Evolutionary conservation across 345 rosid genomes (phyloP).

Genomic region (Bretschneidera sinensis): DNA sequence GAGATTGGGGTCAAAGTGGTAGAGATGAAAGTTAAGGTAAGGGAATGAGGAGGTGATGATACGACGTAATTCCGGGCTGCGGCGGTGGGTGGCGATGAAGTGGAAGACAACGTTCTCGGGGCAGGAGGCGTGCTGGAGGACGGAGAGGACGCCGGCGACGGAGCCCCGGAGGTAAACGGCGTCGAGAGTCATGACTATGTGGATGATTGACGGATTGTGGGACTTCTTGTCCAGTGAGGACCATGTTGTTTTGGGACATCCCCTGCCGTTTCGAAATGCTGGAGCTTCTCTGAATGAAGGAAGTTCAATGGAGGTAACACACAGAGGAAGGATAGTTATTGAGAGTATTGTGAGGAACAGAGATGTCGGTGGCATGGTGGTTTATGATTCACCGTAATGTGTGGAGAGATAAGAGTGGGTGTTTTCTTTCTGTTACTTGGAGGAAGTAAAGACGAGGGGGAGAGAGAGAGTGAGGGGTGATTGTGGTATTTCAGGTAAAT

Average conservation of each 20-base stretch:
- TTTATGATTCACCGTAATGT: too few species aligned
- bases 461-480: background rate
- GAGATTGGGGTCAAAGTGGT: conserved; percentile 61
- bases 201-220: conserved; percentile 43
- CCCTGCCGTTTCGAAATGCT: conserved; percentile 66
- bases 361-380: conserved; percentile 7
- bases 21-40: conserved; percentile 59
- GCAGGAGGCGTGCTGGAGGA: conserved; percentile 77
- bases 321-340: conserved; percentile 7
- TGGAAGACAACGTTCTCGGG: conserved; percentile 88
- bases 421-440: background rate
- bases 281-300: conserved; percentile 62
- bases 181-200: conserved; percentile 87
- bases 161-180: conserved; percentile 85
- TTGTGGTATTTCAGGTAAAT: background rate
- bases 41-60: conserved; percentile 63
- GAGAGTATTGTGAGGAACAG: conserved; percentile 9
- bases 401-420: background rate
- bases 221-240: conserved; percentile 19
- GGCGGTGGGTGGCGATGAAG: conserved; percentile 55
- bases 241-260: conserved; percentile 41
- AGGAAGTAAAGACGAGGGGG: background rate
- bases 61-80: conserved; percentile 49
- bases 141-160: conserved; percentile 76
- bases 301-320: conserved; percentile 22